These are phyloP conservation scores for Lasiosphaeria miniovina DNA, from an alignment of 495 filamentous ascomycete species.

Conservation along the genomic window DNA sequence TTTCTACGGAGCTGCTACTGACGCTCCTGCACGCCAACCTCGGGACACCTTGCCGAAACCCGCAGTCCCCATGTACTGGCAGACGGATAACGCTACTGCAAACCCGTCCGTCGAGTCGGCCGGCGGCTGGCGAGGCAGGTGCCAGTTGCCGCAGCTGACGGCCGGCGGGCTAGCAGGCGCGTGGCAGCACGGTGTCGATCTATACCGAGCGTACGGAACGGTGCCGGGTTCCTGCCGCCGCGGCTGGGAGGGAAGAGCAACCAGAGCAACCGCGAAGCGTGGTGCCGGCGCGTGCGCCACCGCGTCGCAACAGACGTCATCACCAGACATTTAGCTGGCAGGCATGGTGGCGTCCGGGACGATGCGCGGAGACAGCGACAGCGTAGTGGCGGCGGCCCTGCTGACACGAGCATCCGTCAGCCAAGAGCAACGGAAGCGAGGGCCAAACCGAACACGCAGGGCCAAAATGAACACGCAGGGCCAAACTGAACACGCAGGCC, in stretches of 20 bases:
- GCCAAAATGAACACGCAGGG: too few species aligned
- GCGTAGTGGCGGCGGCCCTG: neutral
- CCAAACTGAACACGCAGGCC: too few species aligned
- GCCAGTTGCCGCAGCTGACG: slow-evolving; percentile 72
- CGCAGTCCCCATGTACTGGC: slow-evolving; percentile 54
- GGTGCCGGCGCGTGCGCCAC: slow-evolving; percentile 46
- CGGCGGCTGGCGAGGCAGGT: slow-evolving; percentile 57
- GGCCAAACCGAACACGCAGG: too few species aligned
- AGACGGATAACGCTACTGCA: slow-evolving; percentile 47
- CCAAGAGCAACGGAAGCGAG: too few species aligned
- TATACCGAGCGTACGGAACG: slow-evolving; percentile 62
- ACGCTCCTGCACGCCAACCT: too few species aligned
- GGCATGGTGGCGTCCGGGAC: slow-evolving; percentile 62
- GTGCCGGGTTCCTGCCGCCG: slow-evolving; percentile 53
- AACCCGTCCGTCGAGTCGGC: slow-evolving; percentile 55
- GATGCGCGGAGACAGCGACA: slow-evolving; percentile 38
- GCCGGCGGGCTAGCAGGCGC: slow-evolving; percentile 60
- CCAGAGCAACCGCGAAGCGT: slow-evolving; percentile 19
- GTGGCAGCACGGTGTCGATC: slow-evolving; percentile 62
- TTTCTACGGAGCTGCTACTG: slow-evolving; percentile 45
- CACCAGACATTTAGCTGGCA: slow-evolving; percentile 67
- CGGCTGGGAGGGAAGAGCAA: too few species aligned
- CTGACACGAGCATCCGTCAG: too few species aligned
- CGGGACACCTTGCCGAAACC: slow-evolving; percentile 36
- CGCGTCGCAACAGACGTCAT: slow-evolving; percentile 69